These are phyloP conservation scores for Magnusiomyces suaveolens DNA, from an alignment of 1,139 yeast species.

Conservation along the genomic window DNA sequence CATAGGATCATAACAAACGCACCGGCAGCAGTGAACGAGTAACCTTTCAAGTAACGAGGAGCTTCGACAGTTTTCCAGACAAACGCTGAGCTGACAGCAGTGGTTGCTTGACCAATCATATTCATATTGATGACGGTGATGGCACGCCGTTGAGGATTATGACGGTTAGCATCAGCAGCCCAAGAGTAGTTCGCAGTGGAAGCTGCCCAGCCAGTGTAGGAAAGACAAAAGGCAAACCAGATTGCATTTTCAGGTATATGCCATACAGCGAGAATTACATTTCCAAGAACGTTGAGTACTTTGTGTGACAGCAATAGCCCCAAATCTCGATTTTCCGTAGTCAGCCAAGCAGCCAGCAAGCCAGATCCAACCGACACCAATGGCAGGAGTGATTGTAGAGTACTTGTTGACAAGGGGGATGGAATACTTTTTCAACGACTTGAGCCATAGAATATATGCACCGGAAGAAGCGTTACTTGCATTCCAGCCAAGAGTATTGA, in stretches of 20 bases:
- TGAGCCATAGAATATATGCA: slow-evolving; percentile 45
- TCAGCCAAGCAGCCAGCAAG: slow-evolving; percentile 43
- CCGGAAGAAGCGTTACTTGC: slow-evolving; percentile 45
- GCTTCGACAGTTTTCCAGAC: slow-evolving; percentile 44
- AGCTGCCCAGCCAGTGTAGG: slow-evolving; percentile 39
- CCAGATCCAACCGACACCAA: slow-evolving; percentile 42
- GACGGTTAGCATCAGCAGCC: slow-evolving; percentile 17
- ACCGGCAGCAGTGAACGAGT: slow-evolving; percentile 43
- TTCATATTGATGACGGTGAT: slow-evolving; percentile 34
- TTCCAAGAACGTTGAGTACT: slow-evolving; percentile 37
- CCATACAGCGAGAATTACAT: slow-evolving; percentile 41
- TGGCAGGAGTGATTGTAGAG: slow-evolving; percentile 43
- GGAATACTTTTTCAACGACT: slow-evolving; percentile 36
- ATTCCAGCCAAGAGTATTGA: slow-evolving; percentile 59
- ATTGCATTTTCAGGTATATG: slow-evolving; percentile 37
- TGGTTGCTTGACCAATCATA: slow-evolving; percentile 31
- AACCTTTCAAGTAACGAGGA: slow-evolving; percentile 45
- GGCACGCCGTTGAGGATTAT: slow-evolving; percentile 34
- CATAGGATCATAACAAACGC: slow-evolving; percentile 40
- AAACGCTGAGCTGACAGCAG: slow-evolving; percentile 19
- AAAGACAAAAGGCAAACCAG: slow-evolving; percentile 41
- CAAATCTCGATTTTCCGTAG: slow-evolving; percentile 46
- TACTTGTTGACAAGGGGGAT: slow-evolving; percentile 36
- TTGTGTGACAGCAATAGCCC: slow-evolving; percentile 49
- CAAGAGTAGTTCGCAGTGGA: slow-evolving; percentile 32